phyloP scores from a whole-genome alignment of 345 rosid species.

The Aurinia saxatilis region DNA sequence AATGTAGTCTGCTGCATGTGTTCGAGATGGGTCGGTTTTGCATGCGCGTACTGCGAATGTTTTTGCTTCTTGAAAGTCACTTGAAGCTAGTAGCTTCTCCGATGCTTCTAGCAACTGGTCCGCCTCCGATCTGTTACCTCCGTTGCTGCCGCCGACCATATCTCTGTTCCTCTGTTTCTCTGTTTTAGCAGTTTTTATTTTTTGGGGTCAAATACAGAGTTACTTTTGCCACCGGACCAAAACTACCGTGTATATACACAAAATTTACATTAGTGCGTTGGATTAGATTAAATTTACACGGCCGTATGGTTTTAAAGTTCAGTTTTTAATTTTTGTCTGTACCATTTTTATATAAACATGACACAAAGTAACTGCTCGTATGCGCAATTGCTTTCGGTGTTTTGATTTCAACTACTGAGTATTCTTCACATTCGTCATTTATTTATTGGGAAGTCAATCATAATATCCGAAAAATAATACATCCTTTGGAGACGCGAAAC shows the following conservation, averaged over 20 bases:
- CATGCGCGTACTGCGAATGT: conserved; percentile 64
- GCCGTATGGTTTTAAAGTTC: no score
- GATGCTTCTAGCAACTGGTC: conserved; percentile 61
- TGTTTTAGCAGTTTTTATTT: neutral
- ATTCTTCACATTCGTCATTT: no score
- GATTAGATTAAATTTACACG: no score
- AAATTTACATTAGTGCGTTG: neutral
- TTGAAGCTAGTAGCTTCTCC: conserved; percentile 62
- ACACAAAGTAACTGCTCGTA: no score
- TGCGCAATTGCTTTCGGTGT: no score
- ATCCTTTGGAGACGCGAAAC: no score
- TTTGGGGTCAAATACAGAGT: neutral
- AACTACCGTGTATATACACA: neutral
- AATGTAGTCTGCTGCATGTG: conserved; percentile 48
- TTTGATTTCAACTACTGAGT: no score
- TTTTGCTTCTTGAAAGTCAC: conserved; percentile 68
- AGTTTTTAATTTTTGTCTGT: no score
- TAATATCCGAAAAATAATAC: no score
- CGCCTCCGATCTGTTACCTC: conserved; percentile 41
- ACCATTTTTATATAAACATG: no score
- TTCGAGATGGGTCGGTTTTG: conserved; percentile 49
- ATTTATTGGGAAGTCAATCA: no score
- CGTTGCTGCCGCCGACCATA: conserved; percentile 29
- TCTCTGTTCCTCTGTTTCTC: neutral
- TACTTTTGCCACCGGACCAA: neutral